Evolutionary conservation across 1,139 yeast species (phyloP).

Genomic region (Candida albicans): DNA sequence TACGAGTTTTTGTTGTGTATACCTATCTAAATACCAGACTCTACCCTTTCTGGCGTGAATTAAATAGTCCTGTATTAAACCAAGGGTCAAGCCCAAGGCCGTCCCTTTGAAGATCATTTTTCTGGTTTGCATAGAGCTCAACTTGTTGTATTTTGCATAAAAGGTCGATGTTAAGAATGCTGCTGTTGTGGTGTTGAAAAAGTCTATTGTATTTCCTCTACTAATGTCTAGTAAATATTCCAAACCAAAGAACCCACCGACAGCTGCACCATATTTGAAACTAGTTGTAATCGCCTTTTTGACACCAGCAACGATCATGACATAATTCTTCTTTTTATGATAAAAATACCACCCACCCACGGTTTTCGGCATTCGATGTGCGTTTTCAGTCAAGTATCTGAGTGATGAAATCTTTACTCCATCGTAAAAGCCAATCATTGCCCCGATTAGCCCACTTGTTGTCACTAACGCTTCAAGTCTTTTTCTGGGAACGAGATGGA

Average conservation of each 20-base stretch:
- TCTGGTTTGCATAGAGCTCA: conserved; percentile 49
- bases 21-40: conserved; percentile 56
- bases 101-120: conserved; percentile 55
- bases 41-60: conserved; percentile 59
- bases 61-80: conserved; percentile 64
- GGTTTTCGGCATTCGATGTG: conserved; percentile 75
- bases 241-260: conserved; percentile 54
- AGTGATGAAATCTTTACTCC: conserved; percentile 61
- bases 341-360: conserved; percentile 90
- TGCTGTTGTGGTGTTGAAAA: conserved; percentile 55
- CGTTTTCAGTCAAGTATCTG: conserved; percentile 73
- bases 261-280: conserved; percentile 45
- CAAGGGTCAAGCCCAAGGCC: conserved; percentile 57
- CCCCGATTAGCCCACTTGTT: conserved; percentile 55
- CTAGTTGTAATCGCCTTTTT: conserved; percentile 45
- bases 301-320: conserved; percentile 59
- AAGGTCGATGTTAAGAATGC: conserved; percentile 42
- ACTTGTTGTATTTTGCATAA: conserved; percentile 46
- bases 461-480: conserved; percentile 33
- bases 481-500: conserved; percentile 41
- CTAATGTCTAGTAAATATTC: conserved; percentile 60
- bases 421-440: conserved; percentile 58
- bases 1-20: conserved; percentile 1
- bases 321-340: conserved; percentile 81
- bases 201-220: conserved; percentile 56